Evolutionary conservation across 1,284 basidiomycete species (phyloP).

Genomic region (Malassezia furfur): DNA sequence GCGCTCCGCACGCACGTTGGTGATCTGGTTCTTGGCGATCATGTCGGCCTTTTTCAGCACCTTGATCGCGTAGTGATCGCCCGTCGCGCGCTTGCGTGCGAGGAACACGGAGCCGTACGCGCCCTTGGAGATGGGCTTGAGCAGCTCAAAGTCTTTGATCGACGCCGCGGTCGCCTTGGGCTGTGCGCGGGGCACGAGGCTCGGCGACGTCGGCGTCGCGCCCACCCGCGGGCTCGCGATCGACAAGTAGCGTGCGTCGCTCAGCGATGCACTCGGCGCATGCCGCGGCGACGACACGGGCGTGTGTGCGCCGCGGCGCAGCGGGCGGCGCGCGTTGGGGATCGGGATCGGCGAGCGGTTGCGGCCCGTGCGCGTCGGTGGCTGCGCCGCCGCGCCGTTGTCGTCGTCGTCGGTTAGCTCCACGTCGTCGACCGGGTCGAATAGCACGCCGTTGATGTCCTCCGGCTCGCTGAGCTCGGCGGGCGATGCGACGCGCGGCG

Average conservation of each 20-base stretch:
- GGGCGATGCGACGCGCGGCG: too few relatives aligned
- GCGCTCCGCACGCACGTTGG: constrained; percentile 97
- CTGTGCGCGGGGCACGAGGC: constrained; percentile 68
- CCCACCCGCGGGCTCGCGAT: constrained; percentile 7
- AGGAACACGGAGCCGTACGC: constrained; percentile 94
- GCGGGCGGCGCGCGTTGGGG: constrained; percentile 4
- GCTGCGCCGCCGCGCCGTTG: neutral
- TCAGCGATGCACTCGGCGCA: constrained; percentile 2
- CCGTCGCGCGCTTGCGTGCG: constrained; percentile 93
- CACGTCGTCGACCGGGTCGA: constrained; percentile 1
- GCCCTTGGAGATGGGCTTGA: constrained; percentile 98
- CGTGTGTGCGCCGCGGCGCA: constrained; percentile 17
- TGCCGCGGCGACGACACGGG: constrained; percentile 39
- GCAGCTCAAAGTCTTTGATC: constrained; percentile 97
- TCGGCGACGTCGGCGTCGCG: constrained; percentile 63
- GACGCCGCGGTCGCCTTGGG: constrained; percentile 72
- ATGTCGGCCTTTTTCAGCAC: constrained; percentile 98
- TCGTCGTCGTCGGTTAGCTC: neutral
- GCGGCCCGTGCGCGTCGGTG: neutral
- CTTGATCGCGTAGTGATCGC: constrained; percentile 99
- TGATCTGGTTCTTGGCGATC: constrained; percentile 99
- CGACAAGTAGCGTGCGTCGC: constrained; percentile 13
- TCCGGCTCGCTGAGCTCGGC: neutral
- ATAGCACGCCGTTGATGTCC: neutral
- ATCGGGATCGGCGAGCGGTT: constrained; percentile 14